These are phyloP conservation scores for Vaucheria bursata DNA, from an alignment of 352 stramenopile species.

Conservation along the genomic window DNA sequence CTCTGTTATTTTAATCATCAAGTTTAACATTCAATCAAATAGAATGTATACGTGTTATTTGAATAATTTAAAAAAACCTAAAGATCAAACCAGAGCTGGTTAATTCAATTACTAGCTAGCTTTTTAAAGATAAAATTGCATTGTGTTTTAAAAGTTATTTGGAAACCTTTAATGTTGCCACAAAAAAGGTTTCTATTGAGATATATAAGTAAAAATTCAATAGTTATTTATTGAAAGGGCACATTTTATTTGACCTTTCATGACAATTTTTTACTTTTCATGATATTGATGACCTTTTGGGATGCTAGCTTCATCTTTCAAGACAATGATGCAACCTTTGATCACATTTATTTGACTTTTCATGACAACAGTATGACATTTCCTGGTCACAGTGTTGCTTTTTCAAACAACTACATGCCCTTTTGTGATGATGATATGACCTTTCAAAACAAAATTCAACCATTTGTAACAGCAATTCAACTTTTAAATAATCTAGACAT, in stretches of 20 bases:
- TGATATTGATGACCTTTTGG: too few species aligned
- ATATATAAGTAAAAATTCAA: too few species aligned
- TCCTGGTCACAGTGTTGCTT: background rate
- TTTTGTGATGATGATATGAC: background rate
- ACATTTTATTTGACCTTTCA: too few species aligned
- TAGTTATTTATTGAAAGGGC: too few species aligned
- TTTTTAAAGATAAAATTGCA: too few species aligned
- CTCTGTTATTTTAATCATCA: background rate
- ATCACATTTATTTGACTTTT: background rate
- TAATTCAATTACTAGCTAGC: too few species aligned
- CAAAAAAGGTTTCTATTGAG: too few species aligned
- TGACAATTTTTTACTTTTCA: too few species aligned
- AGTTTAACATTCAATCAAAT: background rate
- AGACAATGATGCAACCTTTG: too few species aligned
- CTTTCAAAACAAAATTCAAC: background rate
- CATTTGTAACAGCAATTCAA: background rate
- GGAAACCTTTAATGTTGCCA: too few species aligned
- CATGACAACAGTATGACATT: background rate
- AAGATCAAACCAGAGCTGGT: background rate
- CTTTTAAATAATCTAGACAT: background rate
- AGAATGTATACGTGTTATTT: background rate
- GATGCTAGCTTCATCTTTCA: too few species aligned
- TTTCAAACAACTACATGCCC: background rate
- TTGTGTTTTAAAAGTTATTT: too few species aligned
- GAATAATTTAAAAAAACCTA: background rate